These are phyloP conservation scores for Kwoniella sp. DNA, from an alignment of 768 basidiomycete species.

Conservation along the genomic window DNA sequence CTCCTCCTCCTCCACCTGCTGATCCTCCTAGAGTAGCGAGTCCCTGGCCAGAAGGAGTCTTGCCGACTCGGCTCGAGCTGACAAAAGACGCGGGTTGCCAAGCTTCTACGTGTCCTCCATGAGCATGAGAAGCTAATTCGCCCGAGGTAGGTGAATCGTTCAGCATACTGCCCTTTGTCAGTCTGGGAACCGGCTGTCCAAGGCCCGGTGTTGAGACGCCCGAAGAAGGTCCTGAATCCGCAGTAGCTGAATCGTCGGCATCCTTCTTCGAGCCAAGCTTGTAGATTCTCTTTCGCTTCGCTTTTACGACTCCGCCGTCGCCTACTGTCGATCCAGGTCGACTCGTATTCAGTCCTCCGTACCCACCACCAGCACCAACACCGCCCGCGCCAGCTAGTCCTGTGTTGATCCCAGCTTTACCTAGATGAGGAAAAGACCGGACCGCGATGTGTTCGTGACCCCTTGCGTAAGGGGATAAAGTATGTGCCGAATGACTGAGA, in stretches of 20 bases:
- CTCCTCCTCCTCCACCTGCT: background rate
- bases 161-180: background rate
- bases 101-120: background rate
- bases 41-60: too few relatives aligned
- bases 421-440: conserved; percentile 71
- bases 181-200: too few relatives aligned
- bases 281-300: conserved; percentile 73
- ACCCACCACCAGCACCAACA: background rate
- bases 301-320: conserved; percentile 65
- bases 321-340: conserved; percentile 4
- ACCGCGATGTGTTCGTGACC: conserved; percentile 89
- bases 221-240: conserved; percentile 2
- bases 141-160: background rate
- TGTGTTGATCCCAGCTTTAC: conserved; percentile 24
- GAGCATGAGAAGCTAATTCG: too few relatives aligned
- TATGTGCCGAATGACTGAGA: conserved; percentile 86
- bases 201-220: background rate
- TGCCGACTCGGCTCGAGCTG: background rate
- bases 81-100: background rate
- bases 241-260: background rate
- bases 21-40: background rate
- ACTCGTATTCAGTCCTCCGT: conserved; percentile 1
- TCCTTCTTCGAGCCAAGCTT: conserved; percentile 59
- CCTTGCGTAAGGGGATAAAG: conserved; percentile 88
- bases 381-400: background rate